Evolutionary conservation across 805 yeast species (phyloP).

Genomic region (Ogataea haglerorum): DNA sequence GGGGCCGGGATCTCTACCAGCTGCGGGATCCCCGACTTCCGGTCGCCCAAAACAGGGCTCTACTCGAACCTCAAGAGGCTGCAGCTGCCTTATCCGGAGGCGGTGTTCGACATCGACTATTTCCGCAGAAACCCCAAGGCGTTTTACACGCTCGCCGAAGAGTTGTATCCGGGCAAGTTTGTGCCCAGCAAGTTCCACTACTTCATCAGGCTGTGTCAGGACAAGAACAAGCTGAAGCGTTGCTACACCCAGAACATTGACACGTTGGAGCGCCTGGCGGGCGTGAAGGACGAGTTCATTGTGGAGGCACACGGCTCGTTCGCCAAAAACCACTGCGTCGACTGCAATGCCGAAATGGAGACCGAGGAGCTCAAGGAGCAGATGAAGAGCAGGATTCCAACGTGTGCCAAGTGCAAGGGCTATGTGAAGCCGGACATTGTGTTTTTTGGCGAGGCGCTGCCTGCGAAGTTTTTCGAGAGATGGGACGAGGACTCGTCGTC

Average conservation of each 20-base stretch:
- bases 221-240: slow-evolving; percentile 57
- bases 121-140: slow-evolving; percentile 76
- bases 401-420: slow-evolving; percentile 66
- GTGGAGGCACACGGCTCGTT: slow-evolving; percentile 97
- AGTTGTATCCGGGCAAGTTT: slow-evolving; percentile 84
- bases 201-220: slow-evolving; percentile 64
- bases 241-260: slow-evolving; percentile 93
- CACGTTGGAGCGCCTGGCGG: slow-evolving; percentile 84
- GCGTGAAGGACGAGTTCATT: slow-evolving; percentile 57
- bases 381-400: slow-evolving; percentile 40
- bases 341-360: slow-evolving; percentile 58
- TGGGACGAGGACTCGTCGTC: slow-evolving; percentile 59
- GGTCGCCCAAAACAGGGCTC: slow-evolving; percentile 86
- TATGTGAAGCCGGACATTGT: slow-evolving; percentile 91
- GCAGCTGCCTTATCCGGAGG: slow-evolving; percentile 88
- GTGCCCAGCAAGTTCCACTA: slow-evolving; percentile 80
- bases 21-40: slow-evolving; percentile 93
- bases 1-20: slow-evolving; percentile 96
- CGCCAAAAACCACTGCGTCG: slow-evolving; percentile 78
- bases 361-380: slow-evolving; percentile 41
- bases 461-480: slow-evolving; percentile 58
- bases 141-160: slow-evolving; percentile 79
- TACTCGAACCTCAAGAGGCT: slow-evolving; percentile 75
- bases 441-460: slow-evolving; percentile 89
- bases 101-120: slow-evolving; percentile 87